These are phyloP conservation scores for Hansenula lynferdii DNA, from an alignment of 1,139 yeast genomes.

Conservation along the genomic window DNA sequence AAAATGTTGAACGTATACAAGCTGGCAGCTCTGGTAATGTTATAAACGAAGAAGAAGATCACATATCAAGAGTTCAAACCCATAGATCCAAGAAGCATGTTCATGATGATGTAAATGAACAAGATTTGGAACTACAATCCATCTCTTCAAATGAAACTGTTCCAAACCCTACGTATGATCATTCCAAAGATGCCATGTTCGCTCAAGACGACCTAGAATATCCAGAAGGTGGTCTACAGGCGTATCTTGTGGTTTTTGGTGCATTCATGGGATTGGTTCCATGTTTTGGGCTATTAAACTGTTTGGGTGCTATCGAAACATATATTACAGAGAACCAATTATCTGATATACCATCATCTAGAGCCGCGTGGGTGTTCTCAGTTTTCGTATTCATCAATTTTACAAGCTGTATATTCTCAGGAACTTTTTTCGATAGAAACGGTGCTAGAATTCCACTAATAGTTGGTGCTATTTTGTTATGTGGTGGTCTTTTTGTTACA, in stretches of 20 bases:
- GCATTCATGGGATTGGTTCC: slow-evolving; percentile 56
- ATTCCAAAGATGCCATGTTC: slow-evolving; percentile 1
- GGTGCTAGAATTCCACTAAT: slow-evolving; percentile 45
- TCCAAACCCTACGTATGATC: neutral
- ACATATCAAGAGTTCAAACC: neutral
- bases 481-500: slow-evolving; percentile 47
- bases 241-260: slow-evolving; percentile 56
- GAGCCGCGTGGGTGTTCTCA: slow-evolving; percentile 65
- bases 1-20: too few species aligned
- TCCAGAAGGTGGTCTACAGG: slow-evolving; percentile 58
- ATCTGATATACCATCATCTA: slow-evolving; percentile 35
- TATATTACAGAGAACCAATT: slow-evolving; percentile 46
- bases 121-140: neutral
- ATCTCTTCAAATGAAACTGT: neutral
- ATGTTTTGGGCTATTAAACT: slow-evolving; percentile 57
- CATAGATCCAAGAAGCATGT: neutral
- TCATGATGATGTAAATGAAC: neutral
- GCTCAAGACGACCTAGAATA: slow-evolving; percentile 5
- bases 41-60: neutral
- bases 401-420: slow-evolving; percentile 50
- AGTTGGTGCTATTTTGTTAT: slow-evolving; percentile 26
- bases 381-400: slow-evolving; percentile 48
- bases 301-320: slow-evolving; percentile 64
- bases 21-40: too few species aligned
- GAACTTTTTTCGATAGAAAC: slow-evolving; percentile 51